Percentiles rank a stretch among this genome's conserved stretches.
Conservation (phyloP, 129 eudicot genomes). For the Gnaphalium uliginosum region DNA sequence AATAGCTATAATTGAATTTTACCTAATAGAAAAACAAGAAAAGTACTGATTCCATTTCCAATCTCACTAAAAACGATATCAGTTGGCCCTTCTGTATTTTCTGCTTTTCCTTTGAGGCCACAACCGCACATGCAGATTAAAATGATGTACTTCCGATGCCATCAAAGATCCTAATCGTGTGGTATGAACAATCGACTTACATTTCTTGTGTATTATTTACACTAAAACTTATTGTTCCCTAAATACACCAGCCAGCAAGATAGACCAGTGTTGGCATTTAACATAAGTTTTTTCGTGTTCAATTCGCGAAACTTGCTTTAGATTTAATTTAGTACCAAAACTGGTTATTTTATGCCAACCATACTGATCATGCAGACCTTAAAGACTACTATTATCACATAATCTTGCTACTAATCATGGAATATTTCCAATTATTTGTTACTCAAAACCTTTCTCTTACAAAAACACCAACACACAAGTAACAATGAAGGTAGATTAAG, state of each 20-base stretch:
- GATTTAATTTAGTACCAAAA: too few species aligned
- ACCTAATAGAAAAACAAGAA: background rate
- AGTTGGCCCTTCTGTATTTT: background rate
- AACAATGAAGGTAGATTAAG: background rate
- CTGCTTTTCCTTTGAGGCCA: constrained; percentile 5
- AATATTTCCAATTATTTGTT: background rate
- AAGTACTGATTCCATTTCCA: background rate
- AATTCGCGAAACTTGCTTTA: too few species aligned
- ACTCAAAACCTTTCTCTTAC: background rate
- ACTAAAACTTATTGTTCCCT: too few species aligned
- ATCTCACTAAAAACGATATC: too few species aligned
- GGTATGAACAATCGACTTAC: background rate
- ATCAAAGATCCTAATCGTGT: background rate
- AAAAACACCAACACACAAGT: background rate
- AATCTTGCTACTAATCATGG: too few species aligned
- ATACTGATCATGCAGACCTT: background rate
- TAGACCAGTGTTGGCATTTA: too few species aligned
- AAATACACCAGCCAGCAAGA: too few species aligned
- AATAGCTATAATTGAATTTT: background rate
- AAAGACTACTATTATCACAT: too few species aligned
- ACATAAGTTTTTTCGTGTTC: too few species aligned
- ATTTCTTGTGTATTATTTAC: too few species aligned
- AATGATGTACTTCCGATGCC: background rate
- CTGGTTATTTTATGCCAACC: too few species aligned
- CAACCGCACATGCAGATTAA: background rate